A percentile compares a stretch with the other conserved stretches of the same genome.
Conservation (phyloP, 495 filamentous ascomycete genomes). For the Neurospora tetrasperma region DNA sequence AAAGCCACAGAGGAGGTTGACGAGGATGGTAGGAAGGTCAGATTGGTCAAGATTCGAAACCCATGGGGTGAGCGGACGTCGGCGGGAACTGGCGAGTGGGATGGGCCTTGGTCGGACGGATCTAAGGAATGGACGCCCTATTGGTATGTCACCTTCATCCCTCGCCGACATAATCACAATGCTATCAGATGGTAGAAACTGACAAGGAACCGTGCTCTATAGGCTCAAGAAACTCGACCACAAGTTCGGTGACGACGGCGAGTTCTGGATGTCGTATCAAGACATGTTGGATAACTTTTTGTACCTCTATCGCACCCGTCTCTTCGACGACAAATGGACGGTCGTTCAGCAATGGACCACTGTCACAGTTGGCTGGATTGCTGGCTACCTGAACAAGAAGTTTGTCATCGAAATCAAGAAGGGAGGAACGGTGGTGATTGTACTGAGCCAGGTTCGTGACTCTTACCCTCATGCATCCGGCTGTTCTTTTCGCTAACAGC, state of each 20-base stretch:
- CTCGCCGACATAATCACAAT: not conserved
- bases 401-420: constrained; percentile 55
- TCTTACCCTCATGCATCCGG: not conserved
- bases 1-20: constrained; percentile 58
- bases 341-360: constrained; percentile 59
- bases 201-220: not conserved
- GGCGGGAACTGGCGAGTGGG: constrained; percentile 49
- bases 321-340: constrained; percentile 63
- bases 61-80: constrained; percentile 49
- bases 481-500: not conserved
- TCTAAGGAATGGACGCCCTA: constrained; percentile 70
- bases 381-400: constrained; percentile 63
- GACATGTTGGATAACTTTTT: constrained; percentile 63
- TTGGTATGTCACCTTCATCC: constrained; percentile 25
- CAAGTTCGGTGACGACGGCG: constrained; percentile 66
- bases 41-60: constrained; percentile 55
- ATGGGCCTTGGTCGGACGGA: constrained; percentile 53
- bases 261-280: constrained; percentile 31
- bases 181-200: not conserved
- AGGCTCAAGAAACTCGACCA: constrained; percentile 57
- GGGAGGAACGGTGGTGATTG: constrained; percentile 52
- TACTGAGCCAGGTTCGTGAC: constrained; percentile 46
- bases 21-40: constrained; percentile 26
- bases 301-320: constrained; percentile 60
- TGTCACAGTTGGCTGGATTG: constrained; percentile 60